Evolutionary conservation across 1,284 basidiomycete species (phyloP).

Genomic region (Fomitopsis betulina): DNA sequence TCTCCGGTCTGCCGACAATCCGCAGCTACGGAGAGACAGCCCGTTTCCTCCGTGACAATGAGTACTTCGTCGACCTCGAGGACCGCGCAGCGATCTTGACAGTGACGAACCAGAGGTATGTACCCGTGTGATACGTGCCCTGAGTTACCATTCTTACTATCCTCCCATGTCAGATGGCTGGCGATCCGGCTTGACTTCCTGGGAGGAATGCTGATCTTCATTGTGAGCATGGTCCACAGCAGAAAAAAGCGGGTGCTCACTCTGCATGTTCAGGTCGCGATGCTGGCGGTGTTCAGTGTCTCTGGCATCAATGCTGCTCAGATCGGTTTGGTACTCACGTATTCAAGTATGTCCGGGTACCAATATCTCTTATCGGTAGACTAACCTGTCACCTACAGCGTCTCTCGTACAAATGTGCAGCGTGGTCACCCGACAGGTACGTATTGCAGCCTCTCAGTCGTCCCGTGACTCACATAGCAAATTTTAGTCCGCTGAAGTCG

Average conservation of each 20-base stretch:
- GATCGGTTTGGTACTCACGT: constrained; percentile 72
- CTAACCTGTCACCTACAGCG: constrained; percentile 27
- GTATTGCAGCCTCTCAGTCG: not conserved
- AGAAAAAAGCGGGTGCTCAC: not conserved
- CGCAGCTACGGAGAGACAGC: constrained; percentile 63
- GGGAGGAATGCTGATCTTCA: constrained; percentile 62
- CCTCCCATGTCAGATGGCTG: constrained; percentile 57
- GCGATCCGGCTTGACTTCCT: constrained; percentile 48
- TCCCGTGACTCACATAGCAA: not conserved
- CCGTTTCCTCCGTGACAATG: constrained; percentile 64
- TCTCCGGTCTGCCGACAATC: constrained; percentile 74
- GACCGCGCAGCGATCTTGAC: constrained; percentile 59
- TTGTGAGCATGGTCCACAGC: constrained; percentile 35
- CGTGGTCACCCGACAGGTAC: constrained; percentile 45
- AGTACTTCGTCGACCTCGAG: constrained; percentile 73
- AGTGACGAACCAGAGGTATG: constrained; percentile 55
- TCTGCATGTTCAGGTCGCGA: constrained; percentile 35
- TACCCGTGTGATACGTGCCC: not conserved
- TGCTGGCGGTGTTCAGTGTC: constrained; percentile 46
- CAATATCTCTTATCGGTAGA: not conserved
- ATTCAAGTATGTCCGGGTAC: constrained; percentile 40
- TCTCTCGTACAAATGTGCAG: constrained; percentile 53
- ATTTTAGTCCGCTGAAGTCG: constrained; percentile 53
- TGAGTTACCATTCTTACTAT: not conserved
- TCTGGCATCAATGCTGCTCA: constrained; percentile 60